A percentile compares a stretch with the other conserved stretches of the same genome.
phyloP scores from a whole-genome alignment of 2,329 filamentous ascomycete species.

The Bipolaris bicolor region DNA sequence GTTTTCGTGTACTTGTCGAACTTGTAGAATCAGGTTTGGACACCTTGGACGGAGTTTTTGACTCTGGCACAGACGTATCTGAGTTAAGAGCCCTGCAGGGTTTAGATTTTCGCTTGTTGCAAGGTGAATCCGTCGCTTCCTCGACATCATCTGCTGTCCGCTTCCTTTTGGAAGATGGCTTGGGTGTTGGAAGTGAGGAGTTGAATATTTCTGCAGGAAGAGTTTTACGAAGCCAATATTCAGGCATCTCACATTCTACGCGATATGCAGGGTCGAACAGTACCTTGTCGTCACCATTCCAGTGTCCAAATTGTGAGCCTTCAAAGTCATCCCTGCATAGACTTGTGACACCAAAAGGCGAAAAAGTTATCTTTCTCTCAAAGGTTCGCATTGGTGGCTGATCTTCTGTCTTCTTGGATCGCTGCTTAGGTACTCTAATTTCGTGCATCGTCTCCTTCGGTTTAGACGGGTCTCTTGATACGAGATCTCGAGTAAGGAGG shows the following conservation, averaged over 20 bases:
- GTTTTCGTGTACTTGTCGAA: background rate
- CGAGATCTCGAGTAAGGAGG: slow-evolving; percentile 40
- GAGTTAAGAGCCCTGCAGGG: background rate
- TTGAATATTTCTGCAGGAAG: slow-evolving; percentile 35
- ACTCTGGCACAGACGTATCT: background rate
- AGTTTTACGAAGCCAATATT: slow-evolving; percentile 39
- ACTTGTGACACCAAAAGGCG: slow-evolving; percentile 39
- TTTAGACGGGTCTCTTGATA: slow-evolving; percentile 9
- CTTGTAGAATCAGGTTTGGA: background rate
- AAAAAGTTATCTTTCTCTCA: slow-evolving; percentile 48
- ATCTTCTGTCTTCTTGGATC: slow-evolving; percentile 27
- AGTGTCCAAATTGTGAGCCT: slow-evolving; percentile 35
- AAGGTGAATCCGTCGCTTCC: background rate
- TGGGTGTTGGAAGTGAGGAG: slow-evolving; percentile 17
- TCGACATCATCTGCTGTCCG: slow-evolving; percentile 2
- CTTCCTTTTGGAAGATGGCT: slow-evolving; percentile 23
- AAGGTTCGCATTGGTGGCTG: slow-evolving; percentile 12
- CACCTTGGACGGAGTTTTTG: background rate
- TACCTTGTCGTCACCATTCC: slow-evolving; percentile 20
- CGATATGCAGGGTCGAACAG: slow-evolving; percentile 41
- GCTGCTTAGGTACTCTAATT: slow-evolving; percentile 41
- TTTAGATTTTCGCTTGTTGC: slow-evolving; percentile 10
- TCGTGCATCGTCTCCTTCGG: slow-evolving; percentile 29
- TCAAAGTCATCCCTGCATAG: slow-evolving; percentile 39
- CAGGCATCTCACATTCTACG: slow-evolving; percentile 48